These are phyloP conservation scores for Plasmopara viticola DNA, from an alignment of 352 stramenopile genomes.

Conservation along the genomic window DNA sequence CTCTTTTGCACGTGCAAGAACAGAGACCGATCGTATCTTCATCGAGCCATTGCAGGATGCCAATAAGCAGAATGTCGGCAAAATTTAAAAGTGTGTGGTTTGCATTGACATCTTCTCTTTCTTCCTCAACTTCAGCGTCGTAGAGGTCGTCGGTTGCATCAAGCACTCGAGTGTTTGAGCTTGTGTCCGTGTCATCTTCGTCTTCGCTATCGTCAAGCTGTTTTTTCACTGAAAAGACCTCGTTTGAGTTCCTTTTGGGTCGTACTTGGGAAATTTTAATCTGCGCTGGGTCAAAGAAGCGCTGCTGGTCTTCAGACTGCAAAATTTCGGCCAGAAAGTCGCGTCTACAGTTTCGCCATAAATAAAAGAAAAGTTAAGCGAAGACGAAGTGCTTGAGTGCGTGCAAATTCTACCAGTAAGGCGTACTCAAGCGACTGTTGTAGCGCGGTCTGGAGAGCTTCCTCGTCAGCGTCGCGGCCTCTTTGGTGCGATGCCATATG, in stretches of 20 bases:
- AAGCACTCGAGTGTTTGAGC: not conserved
- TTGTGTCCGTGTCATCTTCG: constrained; percentile 11
- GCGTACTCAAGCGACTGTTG: not conserved
- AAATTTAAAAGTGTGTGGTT: constrained; percentile 56
- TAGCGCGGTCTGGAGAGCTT: constrained; percentile 4
- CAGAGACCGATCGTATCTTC: constrained; percentile 62
- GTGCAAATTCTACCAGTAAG: not conserved
- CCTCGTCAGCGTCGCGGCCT: not conserved
- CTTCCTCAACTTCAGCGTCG: constrained; percentile 16
- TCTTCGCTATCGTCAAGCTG: constrained; percentile 14
- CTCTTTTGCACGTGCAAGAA: constrained; percentile 46
- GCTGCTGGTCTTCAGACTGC: constrained; percentile 36
- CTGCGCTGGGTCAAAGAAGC: constrained; percentile 1
- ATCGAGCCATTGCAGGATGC: constrained; percentile 65
- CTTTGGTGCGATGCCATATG: not conserved
- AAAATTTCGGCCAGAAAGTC: constrained; percentile 71
- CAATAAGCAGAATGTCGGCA: constrained; percentile 56
- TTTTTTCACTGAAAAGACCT: constrained; percentile 11
- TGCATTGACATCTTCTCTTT: constrained; percentile 19
- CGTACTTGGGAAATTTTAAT: not conserved
- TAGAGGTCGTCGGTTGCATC: not conserved
- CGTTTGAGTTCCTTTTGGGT: constrained; percentile 6
- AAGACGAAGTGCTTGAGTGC: not conserved
- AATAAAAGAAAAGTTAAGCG: not conserved
- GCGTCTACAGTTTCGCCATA: constrained; percentile 22